Evolutionary conservation across 2,329 filamentous ascomycete species (phyloP).

Genomic region (Arthrobotrys conoides): DNA sequence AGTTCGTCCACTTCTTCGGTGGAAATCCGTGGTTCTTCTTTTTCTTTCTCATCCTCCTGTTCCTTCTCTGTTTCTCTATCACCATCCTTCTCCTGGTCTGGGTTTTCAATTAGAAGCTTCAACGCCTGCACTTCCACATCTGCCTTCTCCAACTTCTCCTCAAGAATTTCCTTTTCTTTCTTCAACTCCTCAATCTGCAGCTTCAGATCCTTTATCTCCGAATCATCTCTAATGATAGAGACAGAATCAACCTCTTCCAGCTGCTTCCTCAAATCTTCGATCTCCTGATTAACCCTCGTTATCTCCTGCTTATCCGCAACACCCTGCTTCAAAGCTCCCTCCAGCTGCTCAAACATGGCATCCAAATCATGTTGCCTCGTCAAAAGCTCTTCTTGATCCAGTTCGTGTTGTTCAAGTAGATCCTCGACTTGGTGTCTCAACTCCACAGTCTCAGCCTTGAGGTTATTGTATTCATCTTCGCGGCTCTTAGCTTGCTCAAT

Average conservation of each 20-base stretch:
- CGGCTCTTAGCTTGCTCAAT: conserved; percentile 46
- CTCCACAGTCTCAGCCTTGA: conserved; percentile 42
- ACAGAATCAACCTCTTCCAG: conserved; percentile 48
- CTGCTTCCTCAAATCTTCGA: conserved; percentile 49
- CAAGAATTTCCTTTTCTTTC: conserved; percentile 35
- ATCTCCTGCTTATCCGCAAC: conserved; percentile 57
- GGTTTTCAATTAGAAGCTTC: conserved; percentile 17
- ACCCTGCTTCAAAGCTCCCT: conserved; percentile 50
- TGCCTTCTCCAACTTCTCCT: conserved; percentile 31
- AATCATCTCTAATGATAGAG: conserved; percentile 48
- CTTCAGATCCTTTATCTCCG: conserved; percentile 49
- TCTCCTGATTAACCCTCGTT: conserved; percentile 25
- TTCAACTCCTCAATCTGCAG: conserved; percentile 46
- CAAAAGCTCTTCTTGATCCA: conserved; percentile 54
- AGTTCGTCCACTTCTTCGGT: conserved; percentile 40
- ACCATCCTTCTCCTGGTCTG: not conserved
- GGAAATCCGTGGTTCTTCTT: not conserved
- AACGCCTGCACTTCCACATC: conserved; percentile 33
- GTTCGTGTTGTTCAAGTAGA: conserved; percentile 51
- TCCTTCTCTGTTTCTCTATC: not conserved
- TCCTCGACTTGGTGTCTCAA: conserved; percentile 47
- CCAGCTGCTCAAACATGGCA: conserved; percentile 49
- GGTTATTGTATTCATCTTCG: conserved; percentile 42
- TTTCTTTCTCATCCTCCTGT: not conserved
- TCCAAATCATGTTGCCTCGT: conserved; percentile 54